Percentiles rank a stretch among this genome's conserved stretches.
Conservation (phyloP, 2,329 filamentous ascomycete genomes). For the Phaeosphaeria sp. region DNA sequence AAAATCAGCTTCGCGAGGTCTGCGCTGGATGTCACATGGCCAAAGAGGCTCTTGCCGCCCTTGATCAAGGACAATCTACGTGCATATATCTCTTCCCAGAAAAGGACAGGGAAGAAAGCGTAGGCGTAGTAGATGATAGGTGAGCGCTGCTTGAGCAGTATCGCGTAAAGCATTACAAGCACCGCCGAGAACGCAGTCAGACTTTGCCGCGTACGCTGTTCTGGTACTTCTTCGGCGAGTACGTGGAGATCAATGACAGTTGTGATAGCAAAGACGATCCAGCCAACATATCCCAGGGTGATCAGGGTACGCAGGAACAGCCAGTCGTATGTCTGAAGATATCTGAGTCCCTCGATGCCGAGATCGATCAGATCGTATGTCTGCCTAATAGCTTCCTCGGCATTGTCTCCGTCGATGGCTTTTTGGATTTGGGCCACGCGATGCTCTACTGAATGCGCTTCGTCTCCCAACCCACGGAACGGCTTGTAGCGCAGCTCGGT, state of each 20-base stretch:
- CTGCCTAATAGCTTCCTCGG: slow-evolving; percentile 79
- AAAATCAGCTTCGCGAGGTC: slow-evolving; percentile 67
- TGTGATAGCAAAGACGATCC: slow-evolving; percentile 91
- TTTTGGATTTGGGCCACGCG: slow-evolving; percentile 72
- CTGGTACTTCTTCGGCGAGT: slow-evolving; percentile 71
- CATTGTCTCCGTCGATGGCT: slow-evolving; percentile 70
- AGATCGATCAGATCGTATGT: slow-evolving; percentile 79
- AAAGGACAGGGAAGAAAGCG: slow-evolving; percentile 87
- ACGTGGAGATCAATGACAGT: slow-evolving; percentile 90
- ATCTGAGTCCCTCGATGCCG: slow-evolving; percentile 82
- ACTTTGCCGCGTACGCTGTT: slow-evolving; percentile 67
- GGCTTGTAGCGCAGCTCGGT: slow-evolving; percentile 79
- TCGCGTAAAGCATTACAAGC: slow-evolving; percentile 77
- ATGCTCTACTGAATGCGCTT: slow-evolving; percentile 68
- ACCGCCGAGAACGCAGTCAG: slow-evolving; percentile 75
- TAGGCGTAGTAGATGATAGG: slow-evolving; percentile 89
- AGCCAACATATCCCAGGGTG: slow-evolving; percentile 89
- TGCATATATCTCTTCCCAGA: slow-evolving; percentile 95
- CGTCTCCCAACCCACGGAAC: slow-evolving; percentile 72
- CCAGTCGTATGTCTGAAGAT: slow-evolving; percentile 98
- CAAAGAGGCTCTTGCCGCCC: slow-evolving; percentile 73
- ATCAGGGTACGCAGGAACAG: slow-evolving; percentile 89
- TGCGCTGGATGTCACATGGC: slow-evolving; percentile 68
- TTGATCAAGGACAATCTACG: slow-evolving; percentile 72
- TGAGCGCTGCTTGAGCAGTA: slow-evolving; percentile 80